Evolutionary conservation across 257 asterid species (phyloP), one percentile per base, ranked within the genome.

Genomic region (Ehretia macrophylla): DNA sequence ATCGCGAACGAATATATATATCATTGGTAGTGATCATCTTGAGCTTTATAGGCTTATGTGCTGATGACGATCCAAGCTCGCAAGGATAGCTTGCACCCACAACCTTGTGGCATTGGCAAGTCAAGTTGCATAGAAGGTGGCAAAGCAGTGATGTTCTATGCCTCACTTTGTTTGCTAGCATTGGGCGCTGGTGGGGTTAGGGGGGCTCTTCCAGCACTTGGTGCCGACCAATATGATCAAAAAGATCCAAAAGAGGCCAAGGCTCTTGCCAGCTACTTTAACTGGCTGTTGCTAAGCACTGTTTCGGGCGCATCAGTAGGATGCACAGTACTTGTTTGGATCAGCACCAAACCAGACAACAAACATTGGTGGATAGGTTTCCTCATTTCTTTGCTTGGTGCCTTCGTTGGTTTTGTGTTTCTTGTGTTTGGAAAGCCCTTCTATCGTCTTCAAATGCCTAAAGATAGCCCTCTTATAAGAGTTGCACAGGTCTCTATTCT

Each of bases 321-420:
- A 0, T 87, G 81, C 4, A 88, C 97, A 0, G 69, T 88, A n/a
- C 58, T 92, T 1, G 99, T 88, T 8, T 86, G 84, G 72, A 75
- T 88, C 0, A 70, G 95, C 10, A 82, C 93, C 0, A 75, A 77
- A 46, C 79, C 71, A 68, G 73, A 71, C 72, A 76, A 77, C 35
- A 75, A 81, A 0, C 71, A 74, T 17, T 92, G 95, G 95, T 88
- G 97, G 99, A 83, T 76, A 57, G 92, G 95, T 12, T 92, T 88
- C 44, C 86, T 92, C 42, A 81, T 84, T 35, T 66, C 77, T 14
- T 55, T 77, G 3, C 56, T 78, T 3, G 78, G 67, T 8, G 21
- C 82, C 0, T 53, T 60, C 0, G 8, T 79, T 9, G 96, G 87
- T 11, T 80, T 73, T 27, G 11, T 68, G 0, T 22, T 77, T 23